A percentile compares a stretch with the other conserved stretches of the same genome.
These are phyloP conservation scores for Malania oleifera DNA, from an alignment of 164 flowering plant genomes.

Conservation along the genomic window DNA sequence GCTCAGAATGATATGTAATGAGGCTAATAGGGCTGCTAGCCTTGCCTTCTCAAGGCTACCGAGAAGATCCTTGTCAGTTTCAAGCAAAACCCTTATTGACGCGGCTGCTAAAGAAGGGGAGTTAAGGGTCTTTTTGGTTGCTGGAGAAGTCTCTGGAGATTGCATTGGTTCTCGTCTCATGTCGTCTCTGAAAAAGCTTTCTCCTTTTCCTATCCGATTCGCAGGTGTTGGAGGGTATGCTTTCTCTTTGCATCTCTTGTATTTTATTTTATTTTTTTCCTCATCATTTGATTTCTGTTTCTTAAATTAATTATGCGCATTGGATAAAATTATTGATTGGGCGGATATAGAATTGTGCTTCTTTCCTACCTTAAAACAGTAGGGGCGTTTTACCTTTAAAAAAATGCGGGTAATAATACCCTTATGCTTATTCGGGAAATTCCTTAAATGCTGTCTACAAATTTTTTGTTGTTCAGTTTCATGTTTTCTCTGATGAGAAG, in stretches of 20 bases:
- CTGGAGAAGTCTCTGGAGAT: constrained; percentile 96
- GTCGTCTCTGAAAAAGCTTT: constrained; percentile 61
- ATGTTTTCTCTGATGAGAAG: too few relatives aligned
- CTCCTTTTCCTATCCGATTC: constrained; percentile 69
- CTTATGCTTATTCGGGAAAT: too few relatives aligned
- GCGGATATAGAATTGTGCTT: too few relatives aligned
- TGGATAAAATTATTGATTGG: background rate
- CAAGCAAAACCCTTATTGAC: constrained; percentile 34
- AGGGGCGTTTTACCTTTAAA: too few relatives aligned
- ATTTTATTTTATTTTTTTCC: too few relatives aligned
- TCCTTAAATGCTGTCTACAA: too few relatives aligned
- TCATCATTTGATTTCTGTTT: background rate
- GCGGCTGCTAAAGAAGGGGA: constrained; percentile 66
- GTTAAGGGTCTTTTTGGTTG: constrained; percentile 73
- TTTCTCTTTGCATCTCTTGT: background rate
- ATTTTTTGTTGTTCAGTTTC: too few relatives aligned
- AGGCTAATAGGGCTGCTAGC: too few relatives aligned
- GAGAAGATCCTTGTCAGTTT: constrained; percentile 28
- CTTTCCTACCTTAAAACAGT: too few relatives aligned
- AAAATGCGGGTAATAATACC: too few relatives aligned
- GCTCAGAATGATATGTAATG: too few relatives aligned
- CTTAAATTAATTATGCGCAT: too few relatives aligned
- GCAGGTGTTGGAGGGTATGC: constrained; percentile 89
- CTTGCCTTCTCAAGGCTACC: background rate
- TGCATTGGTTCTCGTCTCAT: constrained; percentile 78